These are phyloP conservation scores for Mycena belliarum DNA, from an alignment of 768 basidiomycete species.

Conservation along the genomic window DNA sequence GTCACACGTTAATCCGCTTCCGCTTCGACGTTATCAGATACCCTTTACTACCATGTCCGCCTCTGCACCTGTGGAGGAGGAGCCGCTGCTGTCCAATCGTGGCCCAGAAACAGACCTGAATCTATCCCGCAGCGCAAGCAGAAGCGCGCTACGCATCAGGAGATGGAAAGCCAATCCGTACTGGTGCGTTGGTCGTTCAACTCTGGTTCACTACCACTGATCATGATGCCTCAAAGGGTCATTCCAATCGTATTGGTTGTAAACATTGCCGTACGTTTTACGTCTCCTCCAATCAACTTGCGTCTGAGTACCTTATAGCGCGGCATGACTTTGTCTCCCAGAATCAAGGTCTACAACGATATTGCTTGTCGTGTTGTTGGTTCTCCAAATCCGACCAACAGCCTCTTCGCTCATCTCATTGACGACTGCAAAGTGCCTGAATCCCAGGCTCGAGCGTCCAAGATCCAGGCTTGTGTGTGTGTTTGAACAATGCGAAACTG, in stretches of 20 bases:
- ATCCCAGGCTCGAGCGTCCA: slow-evolving; percentile 69
- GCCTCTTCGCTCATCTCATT: neutral
- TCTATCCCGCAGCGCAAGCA: neutral
- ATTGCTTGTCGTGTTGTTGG: slow-evolving; percentile 65
- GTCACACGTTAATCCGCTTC: no score
- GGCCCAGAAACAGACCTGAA: neutral
- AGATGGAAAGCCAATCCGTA: slow-evolving; percentile 43
- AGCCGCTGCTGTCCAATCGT: neutral
- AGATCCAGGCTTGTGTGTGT: slow-evolving; percentile 61
- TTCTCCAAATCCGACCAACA: slow-evolving; percentile 1
- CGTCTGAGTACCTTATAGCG: slow-evolving; percentile 45
- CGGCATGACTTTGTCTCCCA: slow-evolving; percentile 76
- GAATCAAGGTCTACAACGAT: slow-evolving; percentile 78
- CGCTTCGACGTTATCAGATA: no score
- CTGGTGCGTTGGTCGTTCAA: slow-evolving; percentile 33
- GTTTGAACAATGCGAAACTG: neutral
- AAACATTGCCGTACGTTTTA: slow-evolving; percentile 60
- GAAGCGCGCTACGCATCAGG: neutral
- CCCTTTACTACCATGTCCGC: slow-evolving; percentile 6
- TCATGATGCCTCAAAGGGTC: no score
- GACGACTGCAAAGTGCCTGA: slow-evolving; percentile 36
- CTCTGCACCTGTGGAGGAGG: neutral
- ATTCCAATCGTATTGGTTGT: slow-evolving; percentile 69
- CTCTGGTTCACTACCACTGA: neutral
- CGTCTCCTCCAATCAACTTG: neutral